Evolutionary conservation across 2,329 filamentous ascomycete species (phyloP).

Genomic region (Xylariaceae sp.): DNA sequence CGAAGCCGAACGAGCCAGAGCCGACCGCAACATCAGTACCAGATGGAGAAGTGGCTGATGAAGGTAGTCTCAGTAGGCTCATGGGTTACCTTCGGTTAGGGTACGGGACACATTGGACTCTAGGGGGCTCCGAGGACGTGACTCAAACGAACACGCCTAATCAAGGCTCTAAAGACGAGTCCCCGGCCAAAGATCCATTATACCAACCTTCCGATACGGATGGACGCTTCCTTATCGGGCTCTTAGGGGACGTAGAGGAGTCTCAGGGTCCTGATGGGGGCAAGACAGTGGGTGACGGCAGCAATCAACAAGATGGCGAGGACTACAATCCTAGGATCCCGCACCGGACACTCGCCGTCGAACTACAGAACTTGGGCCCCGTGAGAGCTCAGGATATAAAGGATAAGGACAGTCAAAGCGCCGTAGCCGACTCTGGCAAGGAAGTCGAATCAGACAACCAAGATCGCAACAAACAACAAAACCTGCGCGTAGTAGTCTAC

Average conservation of each 20-base stretch:
- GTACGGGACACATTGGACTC: conserved; percentile 62
- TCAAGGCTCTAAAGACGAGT: not conserved
- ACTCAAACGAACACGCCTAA: not conserved
- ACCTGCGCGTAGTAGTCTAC: conserved; percentile 66
- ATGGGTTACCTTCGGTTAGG: conserved; percentile 62
- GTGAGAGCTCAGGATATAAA: conserved; percentile 42
- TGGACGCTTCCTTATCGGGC: conserved; percentile 60
- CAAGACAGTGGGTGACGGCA: conserved; percentile 29
- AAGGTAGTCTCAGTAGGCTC: conserved; percentile 48
- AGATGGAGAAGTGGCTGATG: conserved; percentile 27
- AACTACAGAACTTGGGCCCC: conserved; percentile 47
- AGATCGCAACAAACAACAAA: conserved; percentile 50
- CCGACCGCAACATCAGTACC: conserved; percentile 2
- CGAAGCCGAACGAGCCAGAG: conserved; percentile 6
- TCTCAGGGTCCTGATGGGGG: conserved; percentile 20
- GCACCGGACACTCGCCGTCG: conserved; percentile 62
- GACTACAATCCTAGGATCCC: conserved; percentile 51
- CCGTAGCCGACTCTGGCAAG: conserved; percentile 22
- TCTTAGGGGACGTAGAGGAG: conserved; percentile 59
- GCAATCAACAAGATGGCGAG: conserved; percentile 21
- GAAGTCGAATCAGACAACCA: conserved; percentile 39
- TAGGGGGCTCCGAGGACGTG: conserved; percentile 33
- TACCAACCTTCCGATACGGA: conserved; percentile 17
- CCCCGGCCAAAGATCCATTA: not conserved
- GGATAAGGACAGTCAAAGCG: conserved; percentile 41